phyloP scores from a whole-genome alignment of 1,284 basidiomycete species.

The Ceratobasidium theobromae region DNA sequence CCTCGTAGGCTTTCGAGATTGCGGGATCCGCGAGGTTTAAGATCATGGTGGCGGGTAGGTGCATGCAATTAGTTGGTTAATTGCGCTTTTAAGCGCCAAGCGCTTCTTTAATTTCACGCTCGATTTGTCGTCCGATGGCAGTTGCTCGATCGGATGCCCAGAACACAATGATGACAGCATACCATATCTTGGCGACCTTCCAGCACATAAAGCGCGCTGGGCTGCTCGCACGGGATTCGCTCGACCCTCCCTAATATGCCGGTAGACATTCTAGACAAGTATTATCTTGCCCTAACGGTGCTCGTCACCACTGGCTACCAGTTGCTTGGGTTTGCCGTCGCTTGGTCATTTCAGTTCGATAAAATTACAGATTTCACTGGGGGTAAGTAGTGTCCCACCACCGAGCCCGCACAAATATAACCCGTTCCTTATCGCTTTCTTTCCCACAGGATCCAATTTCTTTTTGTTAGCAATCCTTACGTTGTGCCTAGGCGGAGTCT shows the following conservation, averaged over 20 bases:
- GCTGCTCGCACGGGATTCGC: not conserved
- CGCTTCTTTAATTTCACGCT: slow-evolving; percentile 1
- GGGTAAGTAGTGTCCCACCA: slow-evolving; percentile 44
- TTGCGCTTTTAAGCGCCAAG: not conserved
- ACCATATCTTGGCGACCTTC: not conserved
- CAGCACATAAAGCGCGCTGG: not conserved
- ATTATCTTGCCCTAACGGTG: slow-evolving; percentile 66
- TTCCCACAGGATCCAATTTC: slow-evolving; percentile 60
- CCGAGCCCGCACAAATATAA: not conserved
- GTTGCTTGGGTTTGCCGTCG: slow-evolving; percentile 64
- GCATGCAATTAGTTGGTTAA: slow-evolving; percentile 6
- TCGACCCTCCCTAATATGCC: slow-evolving; percentile 44
- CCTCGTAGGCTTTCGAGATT: not conserved
- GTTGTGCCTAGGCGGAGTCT: slow-evolving; percentile 56
- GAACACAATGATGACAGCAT: slow-evolving; percentile 8
- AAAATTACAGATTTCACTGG: slow-evolving; percentile 72
- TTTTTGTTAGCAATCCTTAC: slow-evolving; percentile 63
- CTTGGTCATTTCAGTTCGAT: slow-evolving; percentile 70
- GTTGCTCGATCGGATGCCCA: slow-evolving; percentile 7
- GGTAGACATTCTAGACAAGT: slow-evolving; percentile 60
- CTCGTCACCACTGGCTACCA: slow-evolving; percentile 70
- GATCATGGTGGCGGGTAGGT: slow-evolving; percentile 12
- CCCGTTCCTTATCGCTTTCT: not conserved
- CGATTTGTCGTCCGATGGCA: not conserved
- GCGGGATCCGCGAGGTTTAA: slow-evolving; percentile 15